A percentile compares a stretch with the other conserved stretches of the same genome.
Conservation (phyloP, 306 rosid genomes). For the Quercus berberidifolia region DNA sequence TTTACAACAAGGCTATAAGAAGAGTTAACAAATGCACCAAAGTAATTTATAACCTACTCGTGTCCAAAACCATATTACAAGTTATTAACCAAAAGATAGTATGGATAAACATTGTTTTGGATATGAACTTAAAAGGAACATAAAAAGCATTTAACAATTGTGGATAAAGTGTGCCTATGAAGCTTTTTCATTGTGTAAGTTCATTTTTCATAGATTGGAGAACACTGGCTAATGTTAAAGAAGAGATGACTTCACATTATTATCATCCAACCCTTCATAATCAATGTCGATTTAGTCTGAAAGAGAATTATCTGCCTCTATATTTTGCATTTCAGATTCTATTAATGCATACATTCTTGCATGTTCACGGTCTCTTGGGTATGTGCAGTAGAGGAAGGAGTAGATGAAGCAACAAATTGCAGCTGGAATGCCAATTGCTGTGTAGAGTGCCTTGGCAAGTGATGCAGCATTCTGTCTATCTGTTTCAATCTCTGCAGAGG, state of each 20-base stretch:
- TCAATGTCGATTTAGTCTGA: background rate
- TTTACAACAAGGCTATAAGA: no score
- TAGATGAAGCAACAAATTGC: conserved; percentile 57
- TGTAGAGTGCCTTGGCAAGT: conserved; percentile 70
- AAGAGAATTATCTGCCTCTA: conserved; percentile 24
- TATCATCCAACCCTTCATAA: background rate
- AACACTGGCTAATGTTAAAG: background rate
- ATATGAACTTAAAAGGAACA: no score
- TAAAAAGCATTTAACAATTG: no score
- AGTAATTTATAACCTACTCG: no score
- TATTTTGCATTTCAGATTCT: conserved; percentile 63
- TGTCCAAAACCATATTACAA: no score
- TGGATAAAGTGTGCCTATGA: no score
- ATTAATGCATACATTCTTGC: conserved; percentile 60
- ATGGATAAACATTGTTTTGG: no score
- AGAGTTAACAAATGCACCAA: no score
- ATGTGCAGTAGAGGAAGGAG: conserved; percentile 72
- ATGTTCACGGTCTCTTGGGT: conserved; percentile 81
- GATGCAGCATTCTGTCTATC: conserved; percentile 82
- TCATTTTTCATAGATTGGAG: no score
- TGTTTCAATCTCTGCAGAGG: conserved; percentile 39
- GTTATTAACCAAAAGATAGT: no score
- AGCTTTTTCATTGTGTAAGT: no score
- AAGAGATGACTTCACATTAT: background rate
- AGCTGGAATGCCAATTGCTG: conserved; percentile 67